These are phyloP conservation scores for Russula sp. DNA, from an alignment of 768 basidiomycete species.

Conservation along the genomic window DNA sequence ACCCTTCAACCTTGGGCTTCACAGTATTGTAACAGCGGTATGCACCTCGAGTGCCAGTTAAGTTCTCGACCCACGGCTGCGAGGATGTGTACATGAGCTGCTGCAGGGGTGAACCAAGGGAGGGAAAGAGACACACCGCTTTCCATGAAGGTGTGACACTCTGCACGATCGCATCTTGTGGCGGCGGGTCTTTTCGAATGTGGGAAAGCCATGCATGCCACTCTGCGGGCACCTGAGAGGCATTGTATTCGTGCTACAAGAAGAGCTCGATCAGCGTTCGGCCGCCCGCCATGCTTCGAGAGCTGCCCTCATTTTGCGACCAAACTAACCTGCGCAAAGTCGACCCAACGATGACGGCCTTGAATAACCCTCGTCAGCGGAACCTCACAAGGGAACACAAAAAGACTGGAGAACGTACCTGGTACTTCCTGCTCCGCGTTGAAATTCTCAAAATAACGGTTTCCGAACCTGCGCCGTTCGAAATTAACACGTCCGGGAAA, in stretches of 20 bases:
- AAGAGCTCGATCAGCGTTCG: background rate
- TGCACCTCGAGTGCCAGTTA: slow-evolving; percentile 90
- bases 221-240: slow-evolving; percentile 90
- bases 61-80: slow-evolving; percentile 78
- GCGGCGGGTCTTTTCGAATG: slow-evolving; percentile 78
- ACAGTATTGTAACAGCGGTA: slow-evolving; percentile 86
- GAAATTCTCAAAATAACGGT: slow-evolving; percentile 89
- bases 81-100: background rate
- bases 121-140: slow-evolving; percentile 46
- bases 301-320: slow-evolving; percentile 17
- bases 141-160: slow-evolving; percentile 72
- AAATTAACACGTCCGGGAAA: background rate
- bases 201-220: slow-evolving; percentile 97
- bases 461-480: slow-evolving; percentile 70
- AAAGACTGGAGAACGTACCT: slow-evolving; percentile 40
- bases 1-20: slow-evolving; percentile 71
- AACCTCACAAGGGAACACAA: too few relatives aligned
- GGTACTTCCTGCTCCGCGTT: slow-evolving; percentile 84
- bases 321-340: slow-evolving; percentile 81
- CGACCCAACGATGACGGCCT: slow-evolving; percentile 97
- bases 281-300: background rate
- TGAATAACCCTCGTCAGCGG: background rate
- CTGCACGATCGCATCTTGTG: slow-evolving; percentile 65
- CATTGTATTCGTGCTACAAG: slow-evolving; percentile 71
- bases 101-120: background rate